Percentiles rank a stretch among this genome's conserved stretches.
Conservation (phyloP, 1,139 yeast species). For the Pichia sp. region DNA sequence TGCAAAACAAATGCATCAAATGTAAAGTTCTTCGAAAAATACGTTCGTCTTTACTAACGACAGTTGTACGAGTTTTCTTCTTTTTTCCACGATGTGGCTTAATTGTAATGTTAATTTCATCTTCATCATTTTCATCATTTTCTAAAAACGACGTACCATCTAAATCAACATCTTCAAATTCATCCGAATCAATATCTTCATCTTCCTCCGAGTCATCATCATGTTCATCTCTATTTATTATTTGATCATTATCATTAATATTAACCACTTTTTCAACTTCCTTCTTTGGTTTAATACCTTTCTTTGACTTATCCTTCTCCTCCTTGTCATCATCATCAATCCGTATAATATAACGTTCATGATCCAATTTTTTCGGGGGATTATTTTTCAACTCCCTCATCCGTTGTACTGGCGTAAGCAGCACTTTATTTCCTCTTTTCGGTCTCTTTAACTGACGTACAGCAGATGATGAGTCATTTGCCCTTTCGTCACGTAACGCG, state of each 20-base stretch:
- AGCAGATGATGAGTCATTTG: not conserved
- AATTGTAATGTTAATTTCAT: slow-evolving; percentile 24
- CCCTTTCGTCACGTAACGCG: slow-evolving; percentile 12
- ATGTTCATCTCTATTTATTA: slow-evolving; percentile 19
- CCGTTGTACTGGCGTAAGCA: slow-evolving; percentile 7
- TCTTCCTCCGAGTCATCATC: slow-evolving; percentile 17
- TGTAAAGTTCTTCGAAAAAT: slow-evolving; percentile 50
- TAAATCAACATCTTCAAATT: slow-evolving; percentile 34
- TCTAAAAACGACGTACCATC: slow-evolving; percentile 10
- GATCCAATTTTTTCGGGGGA: not conserved
- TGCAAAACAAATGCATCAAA: slow-evolving; percentile 47
- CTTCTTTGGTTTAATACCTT: not conserved
- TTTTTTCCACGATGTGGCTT: slow-evolving; percentile 10
- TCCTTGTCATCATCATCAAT: slow-evolving; percentile 5
- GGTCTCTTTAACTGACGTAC: slow-evolving; percentile 9
- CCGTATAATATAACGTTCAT: slow-evolving; percentile 7
- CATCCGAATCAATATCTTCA: slow-evolving; percentile 30
- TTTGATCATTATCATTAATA: not conserved
- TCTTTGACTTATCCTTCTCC: not conserved
- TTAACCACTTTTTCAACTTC: not conserved
- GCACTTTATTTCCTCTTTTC: not conserved
- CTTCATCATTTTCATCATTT: slow-evolving; percentile 6
- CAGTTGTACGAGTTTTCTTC: slow-evolving; percentile 29
- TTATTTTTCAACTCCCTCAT: slow-evolving; percentile 7
- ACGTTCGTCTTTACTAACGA: slow-evolving; percentile 52